Evolutionary conservation across 2,329 filamentous ascomycete species (phyloP), one percentile per base, ranked within the genome.

Genomic region (Calonectria pteridis): DNA sequence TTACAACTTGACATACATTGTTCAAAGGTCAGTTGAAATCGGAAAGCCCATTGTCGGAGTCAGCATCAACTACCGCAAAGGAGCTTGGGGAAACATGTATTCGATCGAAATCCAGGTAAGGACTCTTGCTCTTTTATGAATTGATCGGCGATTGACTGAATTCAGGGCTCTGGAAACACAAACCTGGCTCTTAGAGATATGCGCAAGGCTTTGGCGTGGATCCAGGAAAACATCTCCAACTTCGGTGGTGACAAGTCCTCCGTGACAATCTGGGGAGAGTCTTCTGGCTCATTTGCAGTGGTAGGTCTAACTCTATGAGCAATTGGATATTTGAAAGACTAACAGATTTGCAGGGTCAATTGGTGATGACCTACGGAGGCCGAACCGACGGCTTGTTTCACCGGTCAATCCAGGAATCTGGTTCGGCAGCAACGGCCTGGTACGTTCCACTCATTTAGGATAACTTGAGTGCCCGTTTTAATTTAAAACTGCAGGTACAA

Each of bases 1-100:
- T 37, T 93, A 93, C 80, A 92, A 93, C 77, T 84, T 91, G 69
- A 89, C 88, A 16, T 89, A 87, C 72, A 87, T 92, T 53, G 88
- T 93, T 6, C 49, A 4, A 85, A 59, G 49, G 20, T 84, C 86
- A 1, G 83, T 85, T 7, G 75, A 81, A 4, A 86, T 86, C 31
- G 84, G 84, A 72, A 84, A 85, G 71, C 87, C 86, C 0, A 85
- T 90, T 69, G 84, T 89, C 2, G 67, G 43, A n/a, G 46, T 50
- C 13, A 64, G 55, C 33, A 40, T 69, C 43, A 69, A 69, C 28
- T 69, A 63, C 67, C 67, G 67, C 14, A 50, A 63, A 23, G 43
- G 49, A n/a, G 46, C 28, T n/a, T 69, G 43, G 31, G 67, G 58
- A 11, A 62, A 62, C 10, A 62, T 62, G 35, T 62, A 62, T 29